These are phyloP conservation scores for Metschnikowia peoriensis DNA, from an alignment of 805 yeast species.

Conservation along the genomic window DNA sequence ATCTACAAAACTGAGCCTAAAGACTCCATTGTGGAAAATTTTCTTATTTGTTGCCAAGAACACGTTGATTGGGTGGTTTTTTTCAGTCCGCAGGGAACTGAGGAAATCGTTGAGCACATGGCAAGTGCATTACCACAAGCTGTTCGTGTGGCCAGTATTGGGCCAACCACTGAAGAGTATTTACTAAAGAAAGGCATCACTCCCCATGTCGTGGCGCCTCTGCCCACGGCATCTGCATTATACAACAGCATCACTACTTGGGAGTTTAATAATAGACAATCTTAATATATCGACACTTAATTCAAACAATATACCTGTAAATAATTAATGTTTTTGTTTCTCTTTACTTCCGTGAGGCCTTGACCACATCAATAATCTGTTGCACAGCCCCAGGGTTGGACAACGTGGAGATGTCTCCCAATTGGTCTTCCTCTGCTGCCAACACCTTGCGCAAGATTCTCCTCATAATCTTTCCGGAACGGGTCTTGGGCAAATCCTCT, in stretches of 20 bases:
- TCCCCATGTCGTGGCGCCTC: constrained; percentile 63
- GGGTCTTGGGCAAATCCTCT: constrained; percentile 93
- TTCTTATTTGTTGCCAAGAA: constrained; percentile 17
- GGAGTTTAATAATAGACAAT: constrained; percentile 2
- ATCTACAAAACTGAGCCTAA: constrained; percentile 66
- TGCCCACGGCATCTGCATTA: constrained; percentile 69
- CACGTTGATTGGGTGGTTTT: constrained; percentile 66
- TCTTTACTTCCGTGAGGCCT: constrained; percentile 24
- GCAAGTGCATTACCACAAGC: constrained; percentile 9
- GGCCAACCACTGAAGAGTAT: constrained; percentile 83
- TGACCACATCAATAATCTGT: constrained; percentile 68
- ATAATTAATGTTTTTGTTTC: not conserved
- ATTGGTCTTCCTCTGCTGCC: constrained; percentile 86
- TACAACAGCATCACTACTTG: constrained; percentile 33
- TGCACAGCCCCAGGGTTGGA: constrained; percentile 84
- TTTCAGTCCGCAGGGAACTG: constrained; percentile 90
- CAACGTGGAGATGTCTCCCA: constrained; percentile 90
- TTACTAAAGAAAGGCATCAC: constrained; percentile 49
- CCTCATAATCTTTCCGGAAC: constrained; percentile 99
- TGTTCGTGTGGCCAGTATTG: constrained; percentile 72
- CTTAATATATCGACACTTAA: not conserved
- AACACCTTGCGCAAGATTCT: constrained; percentile 92
- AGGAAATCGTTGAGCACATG: constrained; percentile 50
- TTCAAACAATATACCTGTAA: not conserved
- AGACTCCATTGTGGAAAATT: constrained; percentile 44